Base-by-base conservation (phyloP, 345 rosid species). In the Noccaea bulbosa region DNA sequence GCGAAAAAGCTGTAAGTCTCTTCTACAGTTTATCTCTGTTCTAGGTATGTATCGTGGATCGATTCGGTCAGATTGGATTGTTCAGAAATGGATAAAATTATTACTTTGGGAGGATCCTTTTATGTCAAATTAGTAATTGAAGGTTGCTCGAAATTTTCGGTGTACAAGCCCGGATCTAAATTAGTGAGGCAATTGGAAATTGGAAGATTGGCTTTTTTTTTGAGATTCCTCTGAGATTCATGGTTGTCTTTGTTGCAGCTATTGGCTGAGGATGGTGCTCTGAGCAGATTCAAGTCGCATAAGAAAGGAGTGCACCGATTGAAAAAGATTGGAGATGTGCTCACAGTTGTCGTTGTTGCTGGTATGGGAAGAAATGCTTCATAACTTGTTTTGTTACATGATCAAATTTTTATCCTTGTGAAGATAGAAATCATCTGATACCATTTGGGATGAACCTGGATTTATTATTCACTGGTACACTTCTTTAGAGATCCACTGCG, bases 1-100 rank as follows among this genome's bases (percentile, higher is more conserved):
- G 99, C 12, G 99, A 91, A 81, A 83, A 88, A 88, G 90, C 96
- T 79, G 99, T 94, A 69, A 82, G 95, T 65, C 24, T 68, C 39
- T 22, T 6, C 1, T 51, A 40, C 24, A 35, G 9, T 14, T 45
- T 30, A 52, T 62, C 50, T 49, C 34, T 24, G 33, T 69, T 51
- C 16, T 59, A 24, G 7, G 30, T 52, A 67, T 7, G 34, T 44
- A 68, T 61, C 37, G 52, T 1, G 10, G 6, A 20, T 48, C 48
- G 17, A 8, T 70, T 59, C 2, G 32, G 27, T 45, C 11, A 37
- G 16, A 44, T 44, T 67, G 10, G 43, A 56, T 67, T 67, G 54
- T 39, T 27, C 30, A 27, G 30, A 27, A 27, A 27, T 27, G 30
- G 30, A 27, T 24, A 24, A 3, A 24, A 24, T 24, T 24, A 2